Evolutionary conservation across 148 eudicot species (phyloP), one percentile per base, ranked within the genome.

Genomic region (Arbutus unedo): DNA sequence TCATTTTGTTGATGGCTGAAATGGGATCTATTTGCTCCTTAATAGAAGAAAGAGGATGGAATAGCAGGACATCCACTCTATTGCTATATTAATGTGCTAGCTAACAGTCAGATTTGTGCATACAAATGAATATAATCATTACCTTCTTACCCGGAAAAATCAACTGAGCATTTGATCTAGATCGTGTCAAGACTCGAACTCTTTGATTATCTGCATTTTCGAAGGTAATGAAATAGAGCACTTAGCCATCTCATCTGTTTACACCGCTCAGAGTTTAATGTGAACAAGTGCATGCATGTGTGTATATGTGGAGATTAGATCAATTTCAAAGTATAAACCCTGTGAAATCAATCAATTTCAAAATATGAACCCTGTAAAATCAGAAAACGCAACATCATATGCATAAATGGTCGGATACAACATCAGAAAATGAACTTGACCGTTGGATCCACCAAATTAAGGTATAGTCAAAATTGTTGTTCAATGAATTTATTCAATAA

Each of bases 81-180:
- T n/a, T 23, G 13, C 16, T 43, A 78, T 18, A 57, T 41, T 19
- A 7, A 54, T 48, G 41, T 25, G 64, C 50, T 51, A 8, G 23
- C 48, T 56, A 3, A 14, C 9, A 4, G 9, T 21, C 55, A 45
- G 8, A 43, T n/a, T 64, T 0, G 0, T 50, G 6, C 54, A 55
- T 19, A 72, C 43, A 70, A 77, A 66, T 72, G 44, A 43, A 74
- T 74, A 25, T 56, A 72, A 72, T 48, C 89, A 92, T 94, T 94
- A 94, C 98, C 99, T 94, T 94, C 99, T 97, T 97, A 97, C 99
- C 98, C 82, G 99, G 97, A 92, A 97, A 97, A 81, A 94, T 90
- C 76, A 85, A 83, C 85, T 86, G 92, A 74, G 99, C 99, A 66
- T 89, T 92, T 38, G 93, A 89, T 86, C 85, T 93, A 8, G 98